A percentile compares a stretch with the other conserved stretches of the same genome.
phyloP scores from a whole-genome alignment of 306 rosid genomes.

The Trifolium fragiferum region DNA sequence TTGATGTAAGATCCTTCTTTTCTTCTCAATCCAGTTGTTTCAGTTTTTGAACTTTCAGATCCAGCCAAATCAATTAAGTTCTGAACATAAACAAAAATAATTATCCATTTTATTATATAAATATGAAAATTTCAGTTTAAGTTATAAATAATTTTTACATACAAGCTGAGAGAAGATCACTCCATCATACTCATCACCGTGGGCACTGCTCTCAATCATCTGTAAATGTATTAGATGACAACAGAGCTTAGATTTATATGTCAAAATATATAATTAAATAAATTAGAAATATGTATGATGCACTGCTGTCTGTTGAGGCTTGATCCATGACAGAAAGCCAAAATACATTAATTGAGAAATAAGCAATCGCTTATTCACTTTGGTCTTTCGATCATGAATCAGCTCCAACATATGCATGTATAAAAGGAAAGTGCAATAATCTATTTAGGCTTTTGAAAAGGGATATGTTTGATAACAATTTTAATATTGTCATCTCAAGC shows the following conservation, averaged over 20 bases:
- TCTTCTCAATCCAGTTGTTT: slow-evolving; percentile 96
- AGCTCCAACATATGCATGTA: slow-evolving; percentile 19
- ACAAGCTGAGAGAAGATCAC: slow-evolving; percentile 99
- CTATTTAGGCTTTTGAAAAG: neutral
- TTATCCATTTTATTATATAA: neutral
- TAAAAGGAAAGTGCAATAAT: slow-evolving; percentile 2
- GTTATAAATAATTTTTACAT: slow-evolving; percentile 42
- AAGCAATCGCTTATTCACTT: slow-evolving; percentile 9
- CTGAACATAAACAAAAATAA: slow-evolving; percentile 47
- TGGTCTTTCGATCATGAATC: slow-evolving; percentile 12
- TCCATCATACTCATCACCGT: slow-evolving; percentile 98
- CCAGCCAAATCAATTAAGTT: slow-evolving; percentile 99
- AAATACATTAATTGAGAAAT: slow-evolving; percentile 17
- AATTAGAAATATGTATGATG: neutral
- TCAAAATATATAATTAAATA: slow-evolving; percentile 13
- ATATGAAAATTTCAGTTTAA: slow-evolving; percentile 15
- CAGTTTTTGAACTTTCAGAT: slow-evolving; percentile 99
- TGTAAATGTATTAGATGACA: slow-evolving; percentile 53
- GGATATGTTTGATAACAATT: slow-evolving; percentile 31
- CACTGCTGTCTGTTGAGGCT: slow-evolving; percentile 1
- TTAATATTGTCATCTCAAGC: slow-evolving; percentile 28
- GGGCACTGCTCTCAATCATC: slow-evolving; percentile 99
- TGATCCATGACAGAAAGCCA: neutral
- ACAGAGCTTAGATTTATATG: slow-evolving; percentile 12
- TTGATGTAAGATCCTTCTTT: slow-evolving; percentile 99